Evolutionary conservation across 805 yeast genomes (phyloP).

Genomic region (Starmera pachycereana): DNA sequence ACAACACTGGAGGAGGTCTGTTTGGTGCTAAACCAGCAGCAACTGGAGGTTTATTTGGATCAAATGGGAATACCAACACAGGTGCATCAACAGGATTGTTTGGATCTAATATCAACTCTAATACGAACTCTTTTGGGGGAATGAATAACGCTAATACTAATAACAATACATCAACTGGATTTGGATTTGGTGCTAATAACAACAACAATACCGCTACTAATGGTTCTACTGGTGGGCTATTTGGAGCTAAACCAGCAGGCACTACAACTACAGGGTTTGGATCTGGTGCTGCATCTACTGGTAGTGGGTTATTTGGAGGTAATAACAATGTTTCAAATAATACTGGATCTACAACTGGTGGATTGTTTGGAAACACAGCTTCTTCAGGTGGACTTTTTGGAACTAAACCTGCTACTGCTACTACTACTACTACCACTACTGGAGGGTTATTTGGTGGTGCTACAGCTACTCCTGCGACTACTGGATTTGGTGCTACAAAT

Average conservation of each 20-base stretch:
- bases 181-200: slow-evolving; percentile 1
- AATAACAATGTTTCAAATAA: slow-evolving; percentile 5
- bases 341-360: slow-evolving; percentile 13
- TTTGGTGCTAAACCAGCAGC: slow-evolving; percentile 16
- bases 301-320: slow-evolving; percentile 32
- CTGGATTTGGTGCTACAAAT: slow-evolving; percentile 1
- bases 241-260: slow-evolving; percentile 21
- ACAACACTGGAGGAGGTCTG: slow-evolving; percentile 15
- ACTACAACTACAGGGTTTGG: slow-evolving; percentile 6
- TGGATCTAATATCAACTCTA: slow-evolving; percentile 5
- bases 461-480: background rate
- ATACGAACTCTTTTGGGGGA: slow-evolving; percentile 25
- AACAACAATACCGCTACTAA: slow-evolving; percentile 10
- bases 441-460: slow-evolving; percentile 20
- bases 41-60: slow-evolving; percentile 24
- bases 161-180: slow-evolving; percentile 8
- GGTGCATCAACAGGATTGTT: slow-evolving; percentile 2
- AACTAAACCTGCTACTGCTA: slow-evolving; percentile 4
- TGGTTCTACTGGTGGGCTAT: slow-evolving; percentile 24
- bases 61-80: slow-evolving; percentile 5
- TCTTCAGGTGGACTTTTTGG: slow-evolving; percentile 26
- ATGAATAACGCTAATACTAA: slow-evolving; percentile 11
- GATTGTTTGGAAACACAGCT: slow-evolving; percentile 21
- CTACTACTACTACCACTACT: slow-evolving; percentile 10
- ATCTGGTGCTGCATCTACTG: slow-evolving; percentile 14